phyloP scores from a whole-genome alignment of 2,329 filamentous ascomycete species.

The Penicillium sp. region DNA sequence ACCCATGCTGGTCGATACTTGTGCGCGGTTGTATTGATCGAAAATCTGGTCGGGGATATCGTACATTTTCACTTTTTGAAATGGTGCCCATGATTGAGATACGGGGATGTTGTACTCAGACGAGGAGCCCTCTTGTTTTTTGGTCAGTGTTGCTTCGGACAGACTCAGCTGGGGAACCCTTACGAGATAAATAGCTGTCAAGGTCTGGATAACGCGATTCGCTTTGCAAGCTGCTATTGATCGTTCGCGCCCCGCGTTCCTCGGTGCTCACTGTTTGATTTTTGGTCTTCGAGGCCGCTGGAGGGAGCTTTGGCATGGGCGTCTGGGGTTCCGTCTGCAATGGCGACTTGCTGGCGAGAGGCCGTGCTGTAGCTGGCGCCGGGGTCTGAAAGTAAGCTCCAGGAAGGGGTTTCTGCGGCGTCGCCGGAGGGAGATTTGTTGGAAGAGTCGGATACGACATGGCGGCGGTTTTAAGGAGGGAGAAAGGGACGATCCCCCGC shows the following conservation, averaged over 20 bases:
- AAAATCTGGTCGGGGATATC: constrained; percentile 90
- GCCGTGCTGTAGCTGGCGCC: constrained; percentile 22
- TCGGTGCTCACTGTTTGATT: constrained; percentile 64
- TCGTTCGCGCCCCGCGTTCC: constrained; percentile 75
- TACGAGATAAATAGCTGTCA: constrained; percentile 85
- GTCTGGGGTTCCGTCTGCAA: constrained; percentile 24
- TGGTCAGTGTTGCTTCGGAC: constrained; percentile 1
- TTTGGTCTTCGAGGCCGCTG: constrained; percentile 45
- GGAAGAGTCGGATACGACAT: constrained; percentile 46
- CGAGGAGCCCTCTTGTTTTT: constrained; percentile 71
- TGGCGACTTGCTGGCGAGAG: constrained; percentile 1
- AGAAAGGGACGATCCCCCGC: constrained; percentile 24
- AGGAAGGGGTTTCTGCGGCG: constrained; percentile 43
- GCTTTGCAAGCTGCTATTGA: constrained; percentile 73
- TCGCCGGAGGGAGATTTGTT: constrained; percentile 30
- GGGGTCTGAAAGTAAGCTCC: constrained; percentile 45
- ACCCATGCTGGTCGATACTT: constrained; percentile 90
- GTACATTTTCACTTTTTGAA: constrained; percentile 82
- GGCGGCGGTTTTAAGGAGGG: constrained; percentile 20
- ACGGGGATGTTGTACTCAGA: constrained; percentile 83
- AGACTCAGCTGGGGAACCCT: constrained; percentile 48
- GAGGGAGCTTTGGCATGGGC: constrained; percentile 38
- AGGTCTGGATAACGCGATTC: constrained; percentile 85
- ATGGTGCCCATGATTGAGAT: constrained; percentile 75
- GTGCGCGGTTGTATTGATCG: constrained; percentile 83